phyloP scores from a whole-genome alignment of 176 grass and related monocot genomes.

The Avena atlantica region DNA sequence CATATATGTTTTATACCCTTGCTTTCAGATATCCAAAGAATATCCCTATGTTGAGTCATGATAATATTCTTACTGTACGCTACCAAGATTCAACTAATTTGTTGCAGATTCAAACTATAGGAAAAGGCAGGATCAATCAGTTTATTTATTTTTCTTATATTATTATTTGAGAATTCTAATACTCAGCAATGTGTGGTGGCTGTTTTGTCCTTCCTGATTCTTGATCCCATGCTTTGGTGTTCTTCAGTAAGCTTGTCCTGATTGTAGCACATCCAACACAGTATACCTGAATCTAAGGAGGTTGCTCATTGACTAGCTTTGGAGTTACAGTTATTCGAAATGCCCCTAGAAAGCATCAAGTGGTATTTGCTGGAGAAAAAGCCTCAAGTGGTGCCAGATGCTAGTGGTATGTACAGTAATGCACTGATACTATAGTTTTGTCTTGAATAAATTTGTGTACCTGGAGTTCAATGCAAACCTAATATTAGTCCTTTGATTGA shows the following conservation, averaged over 20 bases:
- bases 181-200: not conserved
- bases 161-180: not conserved
- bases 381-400: not conserved
- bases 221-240: not conserved
- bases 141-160: not conserved
- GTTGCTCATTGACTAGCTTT: conserved; percentile 46
- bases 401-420: conserved; percentile 9
- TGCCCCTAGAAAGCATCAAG: not conserved
- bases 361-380: not conserved
- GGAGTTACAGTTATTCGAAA: conserved; percentile 39
- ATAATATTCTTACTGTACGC: not conserved
- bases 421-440: conserved; percentile 2
- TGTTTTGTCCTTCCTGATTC: not conserved
- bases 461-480: not conserved
- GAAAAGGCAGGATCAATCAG: not conserved
- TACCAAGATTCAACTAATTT: not conserved
- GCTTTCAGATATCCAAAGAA: not conserved
- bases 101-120: not conserved
- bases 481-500: not conserved
- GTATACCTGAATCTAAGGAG: conserved; percentile 55
- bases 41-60: not conserved
- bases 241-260: conserved; percentile 46
- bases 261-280: conserved; percentile 57
- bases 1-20: not conserved
- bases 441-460: not conserved